Base-by-base conservation (phyloP, 164 flowering plant species). In the Macadamia tetraphylla region DNA sequence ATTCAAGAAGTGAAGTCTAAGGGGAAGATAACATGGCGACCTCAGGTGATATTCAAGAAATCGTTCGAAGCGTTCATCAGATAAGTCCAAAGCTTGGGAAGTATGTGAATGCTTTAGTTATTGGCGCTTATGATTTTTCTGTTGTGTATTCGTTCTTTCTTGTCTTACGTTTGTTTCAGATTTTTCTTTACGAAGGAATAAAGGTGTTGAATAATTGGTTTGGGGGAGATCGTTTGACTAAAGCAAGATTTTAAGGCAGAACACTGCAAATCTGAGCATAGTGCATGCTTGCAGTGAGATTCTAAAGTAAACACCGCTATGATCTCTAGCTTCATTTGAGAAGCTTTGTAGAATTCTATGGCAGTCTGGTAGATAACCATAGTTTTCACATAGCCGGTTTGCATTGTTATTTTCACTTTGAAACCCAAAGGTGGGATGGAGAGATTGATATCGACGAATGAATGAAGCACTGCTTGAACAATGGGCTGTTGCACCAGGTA, bases 131-230 rank as follows among this genome's bases (percentile, higher is more conserved):
- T 32, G 42, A 7, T 17, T 15, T 23, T 58, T 52, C 48, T 31
- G 31, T 49, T 42, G 66, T 43, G 60, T 49, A 0, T 51, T 69
- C 18, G 32, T 66, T 63, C 1, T 40, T 42, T 52, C 12, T 53
- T 23, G 23, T 18, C 2, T 23, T 58, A 58, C 23, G 23, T 65
- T 0, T 46, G 43, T 59, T 49, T 55, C 29, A 13, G 58, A 9
- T 32, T 64, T 48, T 75, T 13, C 73, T 23, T 0, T 63, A 95
- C 98, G 98, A 92, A 58, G 98, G 99, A 62, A 76, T 92, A 29
- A 90, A 90, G 71, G 72, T 95, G 76, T 82, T 95, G 84, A 86
- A 78, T 72, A 83, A 81, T 32, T 92, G 96, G 97, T 75, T 95
- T 64, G 90, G 86, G 23, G 23, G 23, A 23, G 23, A 23, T 23